Base-by-base conservation (phyloP, 2,329 filamentous ascomycete genomes). In the Diaporthe ilicicola region DNA sequence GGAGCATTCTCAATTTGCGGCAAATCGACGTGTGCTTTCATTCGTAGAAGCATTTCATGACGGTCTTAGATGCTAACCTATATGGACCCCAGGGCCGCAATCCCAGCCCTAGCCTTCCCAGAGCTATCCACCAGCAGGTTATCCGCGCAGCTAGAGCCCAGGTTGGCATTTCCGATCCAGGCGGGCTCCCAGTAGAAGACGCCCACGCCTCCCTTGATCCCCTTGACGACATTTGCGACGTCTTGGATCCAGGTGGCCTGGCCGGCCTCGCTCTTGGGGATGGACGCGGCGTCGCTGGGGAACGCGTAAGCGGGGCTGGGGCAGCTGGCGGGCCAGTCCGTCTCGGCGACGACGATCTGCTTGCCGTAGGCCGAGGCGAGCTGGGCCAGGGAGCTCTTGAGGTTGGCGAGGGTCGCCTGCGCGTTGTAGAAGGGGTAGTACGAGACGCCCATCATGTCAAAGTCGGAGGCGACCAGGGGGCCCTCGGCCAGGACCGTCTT, bases 101-200 rank as follows among this genome's bases (percentile, higher is more conserved):
- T 50, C 2, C 59, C 59, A 4, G 59, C 4, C 32, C 59, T 64
- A 8, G 59, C 59, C n/a, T 64, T 64, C 1, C 59, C 59, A 7
- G 59, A 64, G 4, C 59, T 44, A 32, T 64, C 59, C 3, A 64
- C 59, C 53, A 70, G 44, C 7, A 68, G 53, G 78, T 91, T 92
- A 73, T 89, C 89, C 22, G 83, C 81, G 76, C 91, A 93, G 51
- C 89, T 91, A 19, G 90, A 92, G 1, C 91, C 91, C 65, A 93
- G 79, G 0, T 80, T 86, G 13, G 87, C 85, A 79, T 93, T 93
- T 51, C 89, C 84, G 73, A 93, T 83, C 91, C 91, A 94, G 0
- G 88, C 89, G 0, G 91, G 91, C 78, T 94, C 92, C 92, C 92
- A 94, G 74, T 93, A 94, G 73, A 91, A 93, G 9, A 94, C 54